Evolutionary conservation across 2,329 filamentous ascomycete genomes (phyloP).

Genomic region (Pseudogymnoascus sp.): DNA sequence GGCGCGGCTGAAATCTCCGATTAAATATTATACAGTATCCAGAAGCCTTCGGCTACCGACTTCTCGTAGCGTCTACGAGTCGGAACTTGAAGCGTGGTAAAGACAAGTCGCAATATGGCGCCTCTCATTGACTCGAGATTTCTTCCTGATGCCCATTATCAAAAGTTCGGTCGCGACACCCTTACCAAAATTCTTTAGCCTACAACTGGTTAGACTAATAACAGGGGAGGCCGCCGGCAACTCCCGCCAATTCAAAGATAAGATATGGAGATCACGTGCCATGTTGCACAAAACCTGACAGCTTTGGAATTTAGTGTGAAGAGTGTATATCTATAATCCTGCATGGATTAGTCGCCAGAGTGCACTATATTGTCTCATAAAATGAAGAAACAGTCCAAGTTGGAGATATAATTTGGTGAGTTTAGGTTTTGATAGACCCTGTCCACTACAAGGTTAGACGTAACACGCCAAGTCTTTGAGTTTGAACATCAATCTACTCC

Average conservation of each 20-base stretch:
- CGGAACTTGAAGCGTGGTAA: neutral
- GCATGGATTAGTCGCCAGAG: no score
- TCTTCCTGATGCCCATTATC: neutral
- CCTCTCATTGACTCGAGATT: constrained; percentile 1
- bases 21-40: neutral
- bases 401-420: neutral
- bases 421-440: neutral
- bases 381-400: neutral
- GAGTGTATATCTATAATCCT: neutral
- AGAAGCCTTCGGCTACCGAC: neutral
- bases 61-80: neutral
- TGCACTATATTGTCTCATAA: neutral
- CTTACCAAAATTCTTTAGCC: constrained; percentile 5
- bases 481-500: neutral
- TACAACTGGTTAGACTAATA: constrained; percentile 3
- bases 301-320: neutral
- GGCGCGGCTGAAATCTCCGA: neutral
- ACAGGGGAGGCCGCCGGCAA: neutral
- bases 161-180: constrained; percentile 9
- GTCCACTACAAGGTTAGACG: neutral
- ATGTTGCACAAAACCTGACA: neutral
- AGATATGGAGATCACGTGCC: neutral
- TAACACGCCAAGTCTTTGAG: neutral
- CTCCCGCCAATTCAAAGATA: neutral
- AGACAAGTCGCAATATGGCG: neutral